Evolutionary conservation across 2,329 filamentous ascomycete genomes (phyloP).

Genomic region (Kalaharituber pfeilii): DNA sequence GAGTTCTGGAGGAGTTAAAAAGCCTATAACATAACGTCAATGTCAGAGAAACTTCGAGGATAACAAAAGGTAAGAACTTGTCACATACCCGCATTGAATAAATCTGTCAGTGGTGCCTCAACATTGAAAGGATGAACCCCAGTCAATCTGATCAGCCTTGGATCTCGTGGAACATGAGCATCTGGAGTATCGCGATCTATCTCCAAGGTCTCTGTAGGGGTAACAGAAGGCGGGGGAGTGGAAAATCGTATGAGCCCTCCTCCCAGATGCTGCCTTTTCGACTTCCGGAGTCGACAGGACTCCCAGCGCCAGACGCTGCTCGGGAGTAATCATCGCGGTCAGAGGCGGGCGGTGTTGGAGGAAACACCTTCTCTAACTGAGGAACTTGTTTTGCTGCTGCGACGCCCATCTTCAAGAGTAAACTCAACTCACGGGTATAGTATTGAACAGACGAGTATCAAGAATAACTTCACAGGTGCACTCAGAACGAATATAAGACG

Average conservation of each 20-base stretch:
- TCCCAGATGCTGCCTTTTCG: neutral
- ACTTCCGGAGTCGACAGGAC: neutral
- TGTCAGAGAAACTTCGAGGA: neutral
- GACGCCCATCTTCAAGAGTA: no score
- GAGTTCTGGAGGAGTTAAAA: constrained; percentile 69
- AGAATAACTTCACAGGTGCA: no score
- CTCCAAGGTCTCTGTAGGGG: constrained; percentile 45
- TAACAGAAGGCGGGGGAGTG: constrained; percentile 50
- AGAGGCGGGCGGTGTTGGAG: neutral
- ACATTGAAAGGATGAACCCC: constrained; percentile 84
- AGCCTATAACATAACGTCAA: constrained; percentile 37
- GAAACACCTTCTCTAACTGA: no score
- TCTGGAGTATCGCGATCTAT: constrained; percentile 73
- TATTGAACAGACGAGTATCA: no score
- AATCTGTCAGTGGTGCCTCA: constrained; percentile 60
- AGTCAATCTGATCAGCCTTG: constrained; percentile 67
- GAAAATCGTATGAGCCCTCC: constrained; percentile 31
- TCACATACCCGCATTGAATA: constrained; percentile 43
- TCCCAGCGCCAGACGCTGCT: neutral
- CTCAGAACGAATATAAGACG: no score
- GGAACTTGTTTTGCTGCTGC: no score
- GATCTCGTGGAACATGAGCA: constrained; percentile 59
- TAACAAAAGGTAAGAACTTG: constrained; percentile 21
- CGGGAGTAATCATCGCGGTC: neutral
- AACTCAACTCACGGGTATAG: no score